Conservation (phyloP, 768 basidiomycete genomes). For the Lepiota brunneoincarnata region DNA sequence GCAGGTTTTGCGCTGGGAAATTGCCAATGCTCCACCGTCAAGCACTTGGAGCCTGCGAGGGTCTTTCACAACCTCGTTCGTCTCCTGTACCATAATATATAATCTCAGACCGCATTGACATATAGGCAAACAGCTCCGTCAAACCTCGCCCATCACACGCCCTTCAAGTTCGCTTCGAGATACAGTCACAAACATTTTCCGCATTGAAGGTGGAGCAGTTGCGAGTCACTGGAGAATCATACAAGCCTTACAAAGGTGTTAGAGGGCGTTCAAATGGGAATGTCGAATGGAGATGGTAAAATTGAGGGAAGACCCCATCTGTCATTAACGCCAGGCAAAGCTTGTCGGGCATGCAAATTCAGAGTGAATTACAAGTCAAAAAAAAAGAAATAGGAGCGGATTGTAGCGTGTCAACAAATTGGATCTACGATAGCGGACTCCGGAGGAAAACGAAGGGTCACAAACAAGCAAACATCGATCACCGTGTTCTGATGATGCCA, state of each 20-base stretch:
- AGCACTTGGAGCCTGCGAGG: constrained; percentile 74
- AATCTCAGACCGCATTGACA: constrained; percentile 1
- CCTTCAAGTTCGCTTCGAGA: constrained; percentile 68
- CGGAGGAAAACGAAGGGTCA: neutral
- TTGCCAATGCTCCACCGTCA: constrained; percentile 63
- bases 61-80: constrained; percentile 67
- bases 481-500: constrained; percentile 89
- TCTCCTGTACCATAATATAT: constrained; percentile 13
- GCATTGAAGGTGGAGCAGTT: constrained; percentile 84
- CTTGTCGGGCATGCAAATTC: constrained; percentile 1
- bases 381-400: neutral
- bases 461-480: constrained; percentile 22
- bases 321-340: neutral
- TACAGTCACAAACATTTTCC: constrained; percentile 73
- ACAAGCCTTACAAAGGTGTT: constrained; percentile 93
- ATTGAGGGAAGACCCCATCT: neutral
- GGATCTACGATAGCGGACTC: constrained; percentile 2
- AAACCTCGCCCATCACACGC: constrained; percentile 71
- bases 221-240: constrained; percentile 71
- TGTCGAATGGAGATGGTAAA: constrained; percentile 66
- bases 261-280: constrained; percentile 63
- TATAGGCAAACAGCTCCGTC: constrained; percentile 21
- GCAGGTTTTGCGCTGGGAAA: constrained; percentile 78
- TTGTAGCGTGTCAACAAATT: neutral
- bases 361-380: constrained; percentile 6